Base-by-base conservation (phyloP, 805 yeast species). In the Yarrowia porcina region DNA sequence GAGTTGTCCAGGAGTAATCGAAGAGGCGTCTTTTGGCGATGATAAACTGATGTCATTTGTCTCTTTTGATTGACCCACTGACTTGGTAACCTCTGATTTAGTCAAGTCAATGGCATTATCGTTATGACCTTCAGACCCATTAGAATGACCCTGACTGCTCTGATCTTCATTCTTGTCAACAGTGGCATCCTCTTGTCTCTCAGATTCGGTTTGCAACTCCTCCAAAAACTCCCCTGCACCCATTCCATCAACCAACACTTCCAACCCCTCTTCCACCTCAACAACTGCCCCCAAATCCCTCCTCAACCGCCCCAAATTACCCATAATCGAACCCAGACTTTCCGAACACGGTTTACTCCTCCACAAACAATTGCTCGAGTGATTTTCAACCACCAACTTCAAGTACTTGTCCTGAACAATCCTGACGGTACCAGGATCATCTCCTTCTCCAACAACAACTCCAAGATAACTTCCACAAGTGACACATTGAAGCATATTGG, bases 401-500 rank as follows among this genome's bases (percentile, higher is more conserved):
- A 52, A 5, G 18, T 35, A 35, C 25, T 35, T 52, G 13, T 52
- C 35, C 28, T 52, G 44, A 3, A 52, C 13, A 8, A 36, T 11
- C 44, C n/a, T n/a, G n/a, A n/a, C n/a, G n/a, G n/a, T n/a, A n/a
- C n/a, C n/a, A n/a, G n/a, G n/a, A n/a, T n/a, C n/a, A n/a, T n/a
- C n/a, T n/a, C n/a, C n/a, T n/a, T n/a, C n/a, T n/a, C n/a, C n/a
- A n/a, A n/a, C n/a, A n/a, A n/a, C n/a, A n/a, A 52, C 32, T 4
- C 44, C 59, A 42, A 52, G 17, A 10, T 23, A 52, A 33, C 44
- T 9, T 4, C 44, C 44, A 36, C 61, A 56, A 9, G 38, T 39
- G 6, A 56, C 61, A 18, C 61, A 56, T 28, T 56, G 61, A 5
- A 56, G 49, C 61, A 56, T 39, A 9, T 56, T 56, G 0, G 27